phyloP scores from a whole-genome alignment of 306 rosid species.

The Mimosa bimucronata region DNA sequence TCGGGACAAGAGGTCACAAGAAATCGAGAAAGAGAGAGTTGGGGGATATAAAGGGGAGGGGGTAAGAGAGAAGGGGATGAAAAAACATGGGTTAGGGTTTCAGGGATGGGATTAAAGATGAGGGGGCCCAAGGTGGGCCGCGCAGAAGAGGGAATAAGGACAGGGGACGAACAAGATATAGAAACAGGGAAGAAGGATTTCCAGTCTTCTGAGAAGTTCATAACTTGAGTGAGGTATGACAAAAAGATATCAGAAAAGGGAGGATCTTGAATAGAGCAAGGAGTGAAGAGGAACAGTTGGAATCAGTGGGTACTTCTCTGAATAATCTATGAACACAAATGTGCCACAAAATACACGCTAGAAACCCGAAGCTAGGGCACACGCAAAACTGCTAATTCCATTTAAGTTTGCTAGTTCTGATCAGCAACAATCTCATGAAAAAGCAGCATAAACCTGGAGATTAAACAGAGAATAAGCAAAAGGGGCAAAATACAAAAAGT shows the following conservation, averaged over 20 bases:
- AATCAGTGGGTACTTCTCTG: not conserved
- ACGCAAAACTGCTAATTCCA: not conserved
- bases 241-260: not conserved
- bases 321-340: not conserved
- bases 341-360: not conserved
- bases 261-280: not conserved
- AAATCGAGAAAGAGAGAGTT: conserved; percentile 48
- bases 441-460: no score
- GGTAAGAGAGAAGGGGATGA: conserved; percentile 51
- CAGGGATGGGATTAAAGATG: conserved; percentile 56
- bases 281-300: not conserved
- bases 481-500: no score
- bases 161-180: conserved; percentile 41
- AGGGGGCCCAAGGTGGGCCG: conserved; percentile 58
- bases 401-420: not conserved
- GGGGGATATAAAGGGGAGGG: conserved; percentile 44
- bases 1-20: conserved; percentile 42
- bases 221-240: not conserved
- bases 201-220: conserved; percentile 59
- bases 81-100: conserved; percentile 38
- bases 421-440: not conserved
- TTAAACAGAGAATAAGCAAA: no score
- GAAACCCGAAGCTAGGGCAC: not conserved
- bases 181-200: conserved; percentile 63
- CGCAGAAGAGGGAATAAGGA: conserved; percentile 28